Conservation (phyloP, 83 land plant genomes). For the Picea abies region DNA sequence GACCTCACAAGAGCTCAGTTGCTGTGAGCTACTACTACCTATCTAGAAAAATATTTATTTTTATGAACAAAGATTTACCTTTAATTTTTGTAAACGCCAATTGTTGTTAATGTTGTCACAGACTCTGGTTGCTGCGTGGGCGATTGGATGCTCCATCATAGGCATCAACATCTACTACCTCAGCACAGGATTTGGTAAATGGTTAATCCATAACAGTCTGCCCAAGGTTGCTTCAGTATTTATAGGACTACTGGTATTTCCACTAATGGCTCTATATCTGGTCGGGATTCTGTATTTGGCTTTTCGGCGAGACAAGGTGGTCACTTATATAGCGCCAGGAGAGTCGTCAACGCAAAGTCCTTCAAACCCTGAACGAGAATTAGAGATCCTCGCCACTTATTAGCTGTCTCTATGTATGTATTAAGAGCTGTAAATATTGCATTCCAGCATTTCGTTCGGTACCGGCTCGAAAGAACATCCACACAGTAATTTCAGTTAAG, state of each 20-base stretch:
- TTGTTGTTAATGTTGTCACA: background rate
- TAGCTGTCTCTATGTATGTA: too few species aligned
- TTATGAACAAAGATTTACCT: too few species aligned
- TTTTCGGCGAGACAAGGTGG: background rate
- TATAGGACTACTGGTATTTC: slow-evolving; percentile 4
- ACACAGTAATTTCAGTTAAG: too few species aligned
- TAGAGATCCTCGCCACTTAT: background rate
- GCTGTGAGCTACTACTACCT: slow-evolving; percentile 37
- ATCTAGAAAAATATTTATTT: slow-evolving; percentile 13
- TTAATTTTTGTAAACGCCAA: background rate
- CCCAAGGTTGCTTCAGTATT: slow-evolving; percentile 13
- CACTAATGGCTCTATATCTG: background rate
- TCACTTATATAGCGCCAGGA: background rate
- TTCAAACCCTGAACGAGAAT: background rate
- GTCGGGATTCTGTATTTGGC: background rate
- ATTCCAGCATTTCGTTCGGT: too few species aligned
- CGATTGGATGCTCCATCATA: slow-evolving; percentile 1
- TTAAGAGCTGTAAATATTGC: too few species aligned
- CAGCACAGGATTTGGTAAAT: background rate
- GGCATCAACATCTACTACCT: slow-evolving; percentile 25
- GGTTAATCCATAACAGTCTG: slow-evolving; percentile 16
- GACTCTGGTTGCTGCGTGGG: slow-evolving; percentile 17
- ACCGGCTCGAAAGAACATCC: too few species aligned
- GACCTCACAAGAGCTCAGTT: too few species aligned
- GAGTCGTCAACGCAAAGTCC: background rate